phyloP scores from a whole-genome alignment of 805 yeast genomes.

The Ogataea nakhonphanomensis region DNA sequence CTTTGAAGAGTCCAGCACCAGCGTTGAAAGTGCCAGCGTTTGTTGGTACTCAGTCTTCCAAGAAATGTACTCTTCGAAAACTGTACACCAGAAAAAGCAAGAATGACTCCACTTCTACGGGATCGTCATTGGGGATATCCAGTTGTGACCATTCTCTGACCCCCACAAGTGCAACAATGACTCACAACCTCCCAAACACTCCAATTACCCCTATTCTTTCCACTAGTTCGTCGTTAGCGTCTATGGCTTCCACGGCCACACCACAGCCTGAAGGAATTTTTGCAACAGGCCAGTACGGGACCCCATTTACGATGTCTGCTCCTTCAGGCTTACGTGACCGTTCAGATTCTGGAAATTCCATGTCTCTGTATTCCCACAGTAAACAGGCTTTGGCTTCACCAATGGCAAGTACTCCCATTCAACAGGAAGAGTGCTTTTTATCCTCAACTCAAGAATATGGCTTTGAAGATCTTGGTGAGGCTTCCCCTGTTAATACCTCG shows the following conservation, averaged over 20 bases:
- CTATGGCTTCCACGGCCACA: slow-evolving; percentile 13
- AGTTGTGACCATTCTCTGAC: slow-evolving; percentile 12
- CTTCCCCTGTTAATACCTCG: slow-evolving; percentile 27
- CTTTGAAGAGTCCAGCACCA: slow-evolving; percentile 8
- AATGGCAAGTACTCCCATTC: slow-evolving; percentile 17
- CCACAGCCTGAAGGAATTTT: slow-evolving; percentile 7
- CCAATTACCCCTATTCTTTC: slow-evolving; percentile 27
- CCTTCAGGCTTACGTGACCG: slow-evolving; percentile 13
- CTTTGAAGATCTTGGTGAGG: slow-evolving; percentile 21
- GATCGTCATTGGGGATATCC: slow-evolving; percentile 1
- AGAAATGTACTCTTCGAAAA: slow-evolving; percentile 13
- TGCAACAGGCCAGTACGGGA: not conserved
- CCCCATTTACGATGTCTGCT: not conserved
- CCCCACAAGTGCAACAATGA: slow-evolving; percentile 7
- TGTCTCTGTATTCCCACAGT: slow-evolving; percentile 7
- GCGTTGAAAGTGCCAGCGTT: not conserved
- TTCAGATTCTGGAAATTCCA: slow-evolving; percentile 22
- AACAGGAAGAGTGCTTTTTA: slow-evolving; percentile 18
- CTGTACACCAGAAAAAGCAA: slow-evolving; percentile 18
- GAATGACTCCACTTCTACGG: slow-evolving; percentile 3
- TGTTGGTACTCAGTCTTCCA: slow-evolving; percentile 6
- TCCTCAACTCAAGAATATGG: slow-evolving; percentile 1
- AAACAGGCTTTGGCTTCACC: slow-evolving; percentile 15
- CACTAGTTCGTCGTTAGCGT: slow-evolving; percentile 22
- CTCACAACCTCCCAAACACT: slow-evolving; percentile 12